Evolutionary conservation across 805 yeast genomes (phyloP).

Genomic region (Lachancea quebecensis): DNA sequence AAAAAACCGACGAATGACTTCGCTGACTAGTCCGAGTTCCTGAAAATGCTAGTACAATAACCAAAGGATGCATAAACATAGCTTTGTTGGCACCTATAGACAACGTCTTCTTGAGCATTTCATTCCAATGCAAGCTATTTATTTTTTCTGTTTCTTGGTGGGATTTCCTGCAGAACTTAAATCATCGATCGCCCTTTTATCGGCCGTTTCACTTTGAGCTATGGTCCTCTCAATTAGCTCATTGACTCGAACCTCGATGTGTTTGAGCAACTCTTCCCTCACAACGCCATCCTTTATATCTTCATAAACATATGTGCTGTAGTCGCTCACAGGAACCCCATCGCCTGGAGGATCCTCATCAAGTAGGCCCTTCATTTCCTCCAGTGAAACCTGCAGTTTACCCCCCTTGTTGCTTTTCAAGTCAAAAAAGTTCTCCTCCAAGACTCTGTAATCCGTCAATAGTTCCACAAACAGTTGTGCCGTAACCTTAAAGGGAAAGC

Average conservation of each 20-base stretch:
- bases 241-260: slow-evolving; percentile 22
- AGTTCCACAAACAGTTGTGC: slow-evolving; percentile 20
- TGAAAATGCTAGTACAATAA: no score
- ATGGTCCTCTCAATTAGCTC: slow-evolving; percentile 20
- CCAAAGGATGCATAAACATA: no score
- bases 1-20: no score
- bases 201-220: slow-evolving; percentile 15
- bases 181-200: slow-evolving; percentile 14
- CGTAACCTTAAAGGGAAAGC: slow-evolving; percentile 21
- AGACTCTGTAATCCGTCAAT: slow-evolving; percentile 24
- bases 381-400: slow-evolving; percentile 20
- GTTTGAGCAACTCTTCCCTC: slow-evolving; percentile 24
- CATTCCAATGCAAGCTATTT: slow-evolving; percentile 1
- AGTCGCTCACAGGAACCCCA: not conserved
- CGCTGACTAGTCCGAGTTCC: no score
- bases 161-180: slow-evolving; percentile 7
- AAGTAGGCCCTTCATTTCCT: slow-evolving; percentile 20
- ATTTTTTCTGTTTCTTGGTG: slow-evolving; percentile 16
- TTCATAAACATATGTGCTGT: slow-evolving; percentile 21
- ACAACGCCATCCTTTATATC: slow-evolving; percentile 26
- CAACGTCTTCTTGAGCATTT: not conserved
- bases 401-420: slow-evolving; percentile 31
- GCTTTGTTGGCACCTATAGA: no score
- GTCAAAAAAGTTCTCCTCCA: slow-evolving; percentile 31
- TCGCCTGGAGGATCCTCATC: slow-evolving; percentile 15